phyloP scores from a whole-genome alignment of 176 grass and related monocot genomes.

The Raddia guianensis region DNA sequence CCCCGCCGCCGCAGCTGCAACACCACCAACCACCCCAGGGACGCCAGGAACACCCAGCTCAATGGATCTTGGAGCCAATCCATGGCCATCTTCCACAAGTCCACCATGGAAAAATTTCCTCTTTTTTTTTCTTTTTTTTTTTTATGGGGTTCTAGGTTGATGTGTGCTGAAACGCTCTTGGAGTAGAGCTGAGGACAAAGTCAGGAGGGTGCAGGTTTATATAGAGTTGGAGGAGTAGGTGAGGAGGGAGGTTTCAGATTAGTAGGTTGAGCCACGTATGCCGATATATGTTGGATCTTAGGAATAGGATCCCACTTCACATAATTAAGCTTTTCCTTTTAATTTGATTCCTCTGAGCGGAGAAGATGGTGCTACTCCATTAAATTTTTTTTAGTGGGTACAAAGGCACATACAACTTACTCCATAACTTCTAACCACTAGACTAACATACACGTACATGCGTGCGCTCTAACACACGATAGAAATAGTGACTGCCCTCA shows the following conservation, averaged over 20 bases:
- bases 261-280: background rate
- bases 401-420: too few relatives aligned
- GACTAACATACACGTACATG: too few relatives aligned
- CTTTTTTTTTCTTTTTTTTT: background rate
- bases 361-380: too few relatives aligned
- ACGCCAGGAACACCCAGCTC: slow-evolving; percentile 41
- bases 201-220: slow-evolving; percentile 24
- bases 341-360: background rate
- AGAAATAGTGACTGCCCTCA: too few relatives aligned
- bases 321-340: background rate
- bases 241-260: slow-evolving; percentile 3
- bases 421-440: too few relatives aligned
- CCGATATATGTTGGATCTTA: too few relatives aligned
- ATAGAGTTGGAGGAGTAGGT: slow-evolving; percentile 46
- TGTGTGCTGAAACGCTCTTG: slow-evolving; percentile 37
- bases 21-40: slow-evolving; percentile 36
- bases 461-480: too few relatives aligned
- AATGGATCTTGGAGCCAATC: slow-evolving; percentile 69
- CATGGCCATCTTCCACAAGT: slow-evolving; percentile 39
- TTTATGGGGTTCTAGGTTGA: slow-evolving; percentile 14
- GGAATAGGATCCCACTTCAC: background rate
- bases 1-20: slow-evolving; percentile 17
- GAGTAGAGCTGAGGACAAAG: slow-evolving; percentile 41
- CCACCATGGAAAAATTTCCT: background rate
- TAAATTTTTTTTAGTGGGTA: too few relatives aligned